Conservation (phyloP, 495 filamentous ascomycete species). For the Thozetella sp. region DNA sequence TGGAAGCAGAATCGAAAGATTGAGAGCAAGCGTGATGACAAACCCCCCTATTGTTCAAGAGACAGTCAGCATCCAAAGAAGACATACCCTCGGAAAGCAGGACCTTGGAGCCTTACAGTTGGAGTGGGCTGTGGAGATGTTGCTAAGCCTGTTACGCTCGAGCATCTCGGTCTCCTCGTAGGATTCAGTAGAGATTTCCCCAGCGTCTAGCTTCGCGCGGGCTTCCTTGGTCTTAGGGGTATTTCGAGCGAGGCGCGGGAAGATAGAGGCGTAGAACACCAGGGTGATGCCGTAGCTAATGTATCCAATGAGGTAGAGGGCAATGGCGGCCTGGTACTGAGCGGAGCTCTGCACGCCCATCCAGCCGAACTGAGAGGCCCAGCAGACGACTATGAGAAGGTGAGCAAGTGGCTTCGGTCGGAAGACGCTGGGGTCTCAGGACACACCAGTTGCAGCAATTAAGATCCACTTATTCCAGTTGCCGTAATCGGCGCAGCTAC, state of each 20-base stretch:
- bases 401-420: too few relatives aligned
- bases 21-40: not conserved
- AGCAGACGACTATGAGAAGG: not conserved
- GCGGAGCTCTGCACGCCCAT: not conserved
- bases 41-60: not conserved
- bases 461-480: not conserved
- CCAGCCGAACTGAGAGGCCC: not conserved
- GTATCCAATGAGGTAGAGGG: not conserved
- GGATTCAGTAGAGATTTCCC: not conserved
- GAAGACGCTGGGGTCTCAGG: too few relatives aligned
- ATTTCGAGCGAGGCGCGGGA: not conserved
- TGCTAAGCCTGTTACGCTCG: not conserved
- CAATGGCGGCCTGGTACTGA: not conserved
- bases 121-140: not conserved
- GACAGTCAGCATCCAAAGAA: not conserved
- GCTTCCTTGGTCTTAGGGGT: not conserved
- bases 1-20: not conserved
- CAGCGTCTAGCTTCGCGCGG: not conserved
- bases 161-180: not conserved
- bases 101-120: not conserved
- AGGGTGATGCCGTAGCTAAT: not conserved
- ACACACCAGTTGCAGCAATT: not conserved
- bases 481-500: not conserved
- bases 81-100: not conserved
- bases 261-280: not conserved